A percentile compares a stretch with the other conserved stretches of the same genome.
These are phyloP conservation scores for Dianthus caryophyllus DNA, from an alignment of 148 eudicot genomes.

Conservation along the genomic window DNA sequence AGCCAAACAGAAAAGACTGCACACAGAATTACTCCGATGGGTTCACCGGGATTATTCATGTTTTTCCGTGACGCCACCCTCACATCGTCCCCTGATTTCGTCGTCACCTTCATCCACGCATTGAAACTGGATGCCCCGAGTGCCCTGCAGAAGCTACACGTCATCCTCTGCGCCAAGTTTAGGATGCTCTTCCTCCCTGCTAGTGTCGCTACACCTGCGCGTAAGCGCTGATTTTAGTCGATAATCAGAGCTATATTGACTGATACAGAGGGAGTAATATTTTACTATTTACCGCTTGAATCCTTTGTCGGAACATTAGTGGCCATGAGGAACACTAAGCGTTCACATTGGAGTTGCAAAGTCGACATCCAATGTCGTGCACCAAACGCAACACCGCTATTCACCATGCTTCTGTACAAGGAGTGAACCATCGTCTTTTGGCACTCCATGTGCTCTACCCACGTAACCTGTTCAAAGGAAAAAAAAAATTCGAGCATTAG, in stretches of 20 bases:
- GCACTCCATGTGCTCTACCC: constrained; percentile 94
- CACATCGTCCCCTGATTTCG: constrained; percentile 83
- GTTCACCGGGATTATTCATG: constrained; percentile 82
- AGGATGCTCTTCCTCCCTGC: constrained; percentile 93
- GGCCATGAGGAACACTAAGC: constrained; percentile 82
- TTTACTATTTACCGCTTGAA: constrained; percentile 51
- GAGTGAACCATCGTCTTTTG: constrained; percentile 60
- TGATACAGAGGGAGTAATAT: neutral
- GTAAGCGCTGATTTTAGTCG: neutral
- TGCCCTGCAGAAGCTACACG: constrained; percentile 65
- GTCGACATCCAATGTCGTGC: constrained; percentile 88
- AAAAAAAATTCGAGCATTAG: neutral
- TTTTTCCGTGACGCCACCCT: constrained; percentile 79
- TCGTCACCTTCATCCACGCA: constrained; percentile 74
- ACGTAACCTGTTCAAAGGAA: constrained; percentile 52
- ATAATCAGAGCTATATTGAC: too few relatives aligned
- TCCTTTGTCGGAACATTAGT: constrained; percentile 91
- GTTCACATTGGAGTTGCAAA: constrained; percentile 84
- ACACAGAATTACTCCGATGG: constrained; percentile 70
- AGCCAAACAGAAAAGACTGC: constrained; percentile 85
- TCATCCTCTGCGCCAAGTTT: constrained; percentile 93
- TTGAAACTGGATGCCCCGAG: constrained; percentile 76
- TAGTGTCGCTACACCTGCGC: constrained; percentile 70
- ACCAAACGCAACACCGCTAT: constrained; percentile 86
- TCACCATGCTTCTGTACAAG: constrained; percentile 65